Base-by-base conservation (phyloP, 352 stramenopile species). In the Phytopythium ostracodes region DNA sequence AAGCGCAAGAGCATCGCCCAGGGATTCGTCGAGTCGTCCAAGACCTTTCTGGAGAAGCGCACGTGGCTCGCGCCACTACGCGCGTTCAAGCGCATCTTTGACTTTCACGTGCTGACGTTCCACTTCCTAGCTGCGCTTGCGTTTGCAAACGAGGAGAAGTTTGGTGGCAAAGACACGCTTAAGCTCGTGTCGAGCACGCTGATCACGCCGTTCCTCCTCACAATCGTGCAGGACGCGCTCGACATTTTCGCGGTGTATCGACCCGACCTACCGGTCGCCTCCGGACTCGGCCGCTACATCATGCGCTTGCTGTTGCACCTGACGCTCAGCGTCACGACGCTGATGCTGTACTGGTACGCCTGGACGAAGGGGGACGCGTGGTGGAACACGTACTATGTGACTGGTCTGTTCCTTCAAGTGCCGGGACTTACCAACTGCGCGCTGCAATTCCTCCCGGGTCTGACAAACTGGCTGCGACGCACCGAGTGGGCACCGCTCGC, bases 11-110 rank as follows among this genome's bases (percentile, higher is more conserved):
- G 82, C 53, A 92, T 99, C 40, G 87, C 92, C 6, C 88, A 97
- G 61, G 92, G 79, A 17, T 89, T 99, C 59, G 75, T 77, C 20
- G 79, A 79, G 55, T 89, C 95, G 11, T 90, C 96, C 7, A 99
- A 99, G 80, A 99, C 96, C 2, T 99, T 99, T 62, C 63, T 99
- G 31, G 97, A 99, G 67, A 99, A 99, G 70, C 85, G 97, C 20
- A 98, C 92, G 38, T 98, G 97, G 95, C 77, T 99, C 9, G 88
- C 96, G 43, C 94, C 94, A 18, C 79, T 99, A 38, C 91, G 98
- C 42, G 94, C 96, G 8, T 94, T 99, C 65, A 89, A 87, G 59
- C 91, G 97, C 24, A 92, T 99, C 47, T 92, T 99, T 53, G 97
- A 99, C 69, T 99, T 98, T 79, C 96, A 99, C 72, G 91, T 99